These are phyloP conservation scores for Aspergillus sp. DNA, from an alignment of 2,329 filamentous ascomycete genomes.

Conservation along the genomic window DNA sequence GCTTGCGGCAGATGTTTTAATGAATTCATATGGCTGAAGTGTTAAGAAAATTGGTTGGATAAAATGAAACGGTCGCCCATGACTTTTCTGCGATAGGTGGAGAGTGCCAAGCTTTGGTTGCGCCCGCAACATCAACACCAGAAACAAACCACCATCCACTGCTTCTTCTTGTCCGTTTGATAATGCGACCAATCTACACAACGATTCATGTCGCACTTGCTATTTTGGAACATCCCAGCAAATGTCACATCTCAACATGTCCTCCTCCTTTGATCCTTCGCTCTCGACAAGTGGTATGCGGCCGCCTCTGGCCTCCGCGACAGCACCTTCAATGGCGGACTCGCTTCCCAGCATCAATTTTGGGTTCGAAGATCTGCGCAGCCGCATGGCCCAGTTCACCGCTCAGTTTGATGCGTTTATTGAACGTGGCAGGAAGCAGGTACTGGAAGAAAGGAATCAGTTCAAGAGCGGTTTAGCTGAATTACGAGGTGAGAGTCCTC, in stretches of 20 bases:
- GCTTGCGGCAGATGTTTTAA: conserved; percentile 5
- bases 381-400: conserved; percentile 92
- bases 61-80: not conserved
- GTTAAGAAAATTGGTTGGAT: not conserved
- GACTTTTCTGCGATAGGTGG: conserved; percentile 7
- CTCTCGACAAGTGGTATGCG: conserved; percentile 55
- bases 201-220: not conserved
- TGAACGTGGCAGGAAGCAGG: conserved; percentile 82
- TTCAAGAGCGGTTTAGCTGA: conserved; percentile 90
- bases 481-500: conserved; percentile 64
- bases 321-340: conserved; percentile 62
- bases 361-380: conserved; percentile 91
- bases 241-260: conserved; percentile 21
- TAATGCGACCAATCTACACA: not conserved
- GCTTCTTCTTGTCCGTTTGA: not conserved
- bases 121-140: conserved; percentile 12
- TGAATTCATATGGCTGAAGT: conserved; percentile 6
- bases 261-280: conserved; percentile 57
- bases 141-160: not conserved
- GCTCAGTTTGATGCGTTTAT: conserved; percentile 91
- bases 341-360: conserved; percentile 87
- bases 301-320: conserved; percentile 51
- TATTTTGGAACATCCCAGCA: not conserved
- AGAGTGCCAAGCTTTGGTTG: conserved; percentile 17
- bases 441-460: conserved; percentile 89